Evolutionary conservation across 2,329 filamentous ascomycete genomes (phyloP), one percentile per base, ranked within the genome.

Genomic region (Biscogniauxia sp.): DNA sequence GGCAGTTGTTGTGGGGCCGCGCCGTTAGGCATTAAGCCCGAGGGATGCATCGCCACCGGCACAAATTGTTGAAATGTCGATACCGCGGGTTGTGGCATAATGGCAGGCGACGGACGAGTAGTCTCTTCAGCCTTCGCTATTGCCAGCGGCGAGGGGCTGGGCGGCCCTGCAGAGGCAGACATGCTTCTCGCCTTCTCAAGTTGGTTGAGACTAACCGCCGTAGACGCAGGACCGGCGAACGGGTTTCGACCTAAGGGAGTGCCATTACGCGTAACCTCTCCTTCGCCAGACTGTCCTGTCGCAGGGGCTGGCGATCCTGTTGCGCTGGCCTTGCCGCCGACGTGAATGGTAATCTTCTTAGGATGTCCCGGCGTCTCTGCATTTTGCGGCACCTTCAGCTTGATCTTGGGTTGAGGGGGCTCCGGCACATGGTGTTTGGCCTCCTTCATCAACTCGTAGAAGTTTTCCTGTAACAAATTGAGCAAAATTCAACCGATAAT

Each of bases 381-480:
- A 23, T 74, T 74, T 51, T 79, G 76, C 5, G 83, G 80, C 70
- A 92, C 83, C 74, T 91, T 93, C 59, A 97, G 81, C 75, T 93
- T 96, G 69, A 96, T 90, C 71, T 92, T 92, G 41, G 90, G 86
- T 69, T 88, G 86, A 1, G 84, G 79, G 15, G 92, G 89, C 74
- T 95, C 90, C 54, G 84, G 81, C 19, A 94, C 90, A 59, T 83
- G 83, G 53, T 83, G 83, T 73, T 90, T 92, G 9, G 92, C 92
- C 69, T 91, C 84, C 64, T 84, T 85, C 41, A 96, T 75, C 58
- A 90, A 81, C 50, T 84, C 80, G 56, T 85, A 80, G 72, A 96
- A 93, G 69, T 86, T 82, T 73, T 85, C 80, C 89, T 94, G 65
- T 5, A 59, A 61, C 19, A 57, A 57, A 61, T 73, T 57, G 66